Evolutionary conservation across 352 stramenopile species (phyloP), one percentile per base, ranked within the genome.

Genomic region (Phytophthora palmivora): DNA sequence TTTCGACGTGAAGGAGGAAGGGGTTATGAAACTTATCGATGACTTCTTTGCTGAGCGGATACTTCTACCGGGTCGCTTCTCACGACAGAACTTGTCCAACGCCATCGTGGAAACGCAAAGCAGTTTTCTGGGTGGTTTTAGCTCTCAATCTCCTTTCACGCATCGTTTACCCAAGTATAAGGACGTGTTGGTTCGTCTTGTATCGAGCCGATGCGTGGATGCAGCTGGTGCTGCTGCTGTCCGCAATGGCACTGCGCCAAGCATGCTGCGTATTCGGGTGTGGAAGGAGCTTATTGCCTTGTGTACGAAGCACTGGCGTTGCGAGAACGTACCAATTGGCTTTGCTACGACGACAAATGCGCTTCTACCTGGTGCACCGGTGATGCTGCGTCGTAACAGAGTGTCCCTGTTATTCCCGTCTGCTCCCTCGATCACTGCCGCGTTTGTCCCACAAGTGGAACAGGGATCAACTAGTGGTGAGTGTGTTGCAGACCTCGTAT

Each of bases 241-340:
- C n/a, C 51, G 71, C 8, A 67, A 39, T 50, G 67, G 52, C 18
- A 61, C 53, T 28, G 24, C 74, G 0, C 70, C 72, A 1, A 72
- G 54, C 51, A 26, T 77, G 1, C 34, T 79, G 30, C 83, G 83
- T 14, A 80, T 91, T 42, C 30, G 58, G 6, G 72, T 89, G 6
- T 92, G 83, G 83, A 85, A 87, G 37, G 72, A 75, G 10, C 72
- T 92, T 12, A 75, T 92, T 26, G 73, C 82, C 3, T 60, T 91
- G 15, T 93, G 84, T 44, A 86, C 75, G 5, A 89, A 90, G 63
- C 75, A 89, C 55, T 93, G 84, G 84, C 70, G 74, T 3, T 79
- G 65, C 11, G 84, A 91, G 56, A 87, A 86, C 21, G 82, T 85
- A 10, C 79, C 79, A 1, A 87, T 93, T 36, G 84, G 84, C 2